These are phyloP conservation scores for Sugiyamaella americana DNA, from an alignment of 805 yeast genomes.

Conservation along the genomic window DNA sequence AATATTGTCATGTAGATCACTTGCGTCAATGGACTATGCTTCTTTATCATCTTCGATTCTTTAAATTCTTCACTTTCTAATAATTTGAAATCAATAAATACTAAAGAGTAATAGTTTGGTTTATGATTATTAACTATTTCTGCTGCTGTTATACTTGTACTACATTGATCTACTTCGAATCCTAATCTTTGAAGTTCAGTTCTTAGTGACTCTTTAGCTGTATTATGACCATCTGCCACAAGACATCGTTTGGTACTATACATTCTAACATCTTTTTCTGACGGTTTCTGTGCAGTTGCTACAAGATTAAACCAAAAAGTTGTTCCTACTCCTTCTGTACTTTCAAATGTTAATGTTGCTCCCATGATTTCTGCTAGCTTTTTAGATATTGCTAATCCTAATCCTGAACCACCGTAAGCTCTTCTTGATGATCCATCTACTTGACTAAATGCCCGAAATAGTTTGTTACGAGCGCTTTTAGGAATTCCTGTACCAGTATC, in stretches of 20 bases:
- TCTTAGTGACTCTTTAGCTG: slow-evolving; percentile 32
- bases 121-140: slow-evolving; percentile 12
- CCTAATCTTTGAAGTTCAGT: slow-evolving; percentile 35
- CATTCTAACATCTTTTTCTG: slow-evolving; percentile 20
- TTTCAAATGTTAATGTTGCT: slow-evolving; percentile 42
- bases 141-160: slow-evolving; percentile 20
- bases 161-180: slow-evolving; percentile 29
- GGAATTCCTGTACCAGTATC: slow-evolving; percentile 55
- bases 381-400: slow-evolving; percentile 45
- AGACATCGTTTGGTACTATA: slow-evolving; percentile 26
- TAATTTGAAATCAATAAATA: slow-evolving; percentile 20
- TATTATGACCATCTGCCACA: slow-evolving; percentile 32
- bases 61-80: slow-evolving; percentile 12
- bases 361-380: slow-evolving; percentile 45
- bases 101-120: slow-evolving; percentile 17
- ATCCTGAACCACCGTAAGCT: slow-evolving; percentile 48
- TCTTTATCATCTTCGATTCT: slow-evolving; percentile 12
- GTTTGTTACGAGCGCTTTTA: slow-evolving; percentile 34
- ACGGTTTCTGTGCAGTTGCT: slow-evolving; percentile 27
- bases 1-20: slow-evolving; percentile 23
- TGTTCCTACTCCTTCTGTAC: slow-evolving; percentile 43
- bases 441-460: slow-evolving; percentile 49
- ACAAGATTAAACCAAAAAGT: slow-evolving; percentile 39
- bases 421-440: slow-evolving; percentile 51
- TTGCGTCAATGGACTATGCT: slow-evolving; percentile 17